phyloP scores from a whole-genome alignment of 1,284 basidiomycete species.

The Cutaneotrichosporon cavernicola region DNA sequence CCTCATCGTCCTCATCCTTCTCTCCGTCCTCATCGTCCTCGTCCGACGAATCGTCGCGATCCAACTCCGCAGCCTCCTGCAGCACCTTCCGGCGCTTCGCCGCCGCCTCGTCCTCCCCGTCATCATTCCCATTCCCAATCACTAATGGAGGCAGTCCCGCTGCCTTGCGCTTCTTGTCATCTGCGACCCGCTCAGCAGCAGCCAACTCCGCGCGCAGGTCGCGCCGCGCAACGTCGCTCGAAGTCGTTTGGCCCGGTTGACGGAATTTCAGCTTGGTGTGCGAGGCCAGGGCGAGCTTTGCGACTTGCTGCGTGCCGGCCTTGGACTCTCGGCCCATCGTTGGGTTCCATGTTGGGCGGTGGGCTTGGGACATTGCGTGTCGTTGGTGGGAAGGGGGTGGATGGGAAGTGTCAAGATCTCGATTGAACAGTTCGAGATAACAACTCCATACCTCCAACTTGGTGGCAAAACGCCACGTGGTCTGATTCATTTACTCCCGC shows the following conservation, averaged over 20 bases:
- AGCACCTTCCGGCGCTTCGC: slow-evolving; percentile 75
- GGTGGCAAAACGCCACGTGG: background rate
- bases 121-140: slow-evolving; percentile 30
- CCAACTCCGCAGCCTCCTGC: slow-evolving; percentile 77
- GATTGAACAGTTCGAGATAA: background rate
- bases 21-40: slow-evolving; percentile 60
- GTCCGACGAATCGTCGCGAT: slow-evolving; percentile 74
- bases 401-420: background rate
- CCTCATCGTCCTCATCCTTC: slow-evolving; percentile 50
- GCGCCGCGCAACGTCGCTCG: slow-evolving; percentile 68
- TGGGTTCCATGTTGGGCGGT: slow-evolving; percentile 54
- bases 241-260: slow-evolving; percentile 78
- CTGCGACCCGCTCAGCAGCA: slow-evolving; percentile 75
- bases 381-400: background rate
- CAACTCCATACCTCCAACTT: background rate
- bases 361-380: slow-evolving; percentile 52
- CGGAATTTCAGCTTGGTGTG: slow-evolving; percentile 96
- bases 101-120: slow-evolving; percentile 59
- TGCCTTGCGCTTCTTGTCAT: slow-evolving; percentile 84
- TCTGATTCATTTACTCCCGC: slow-evolving; percentile 12
- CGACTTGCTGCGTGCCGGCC: slow-evolving; percentile 82
- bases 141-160: slow-evolving; percentile 60
- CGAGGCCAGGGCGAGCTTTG: slow-evolving; percentile 82
- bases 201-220: slow-evolving; percentile 80
- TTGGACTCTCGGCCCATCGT: slow-evolving; percentile 58